Base-by-base conservation (phyloP, 1,284 basidiomycete genomes). In the Fistulinella cinereoalba region DNA sequence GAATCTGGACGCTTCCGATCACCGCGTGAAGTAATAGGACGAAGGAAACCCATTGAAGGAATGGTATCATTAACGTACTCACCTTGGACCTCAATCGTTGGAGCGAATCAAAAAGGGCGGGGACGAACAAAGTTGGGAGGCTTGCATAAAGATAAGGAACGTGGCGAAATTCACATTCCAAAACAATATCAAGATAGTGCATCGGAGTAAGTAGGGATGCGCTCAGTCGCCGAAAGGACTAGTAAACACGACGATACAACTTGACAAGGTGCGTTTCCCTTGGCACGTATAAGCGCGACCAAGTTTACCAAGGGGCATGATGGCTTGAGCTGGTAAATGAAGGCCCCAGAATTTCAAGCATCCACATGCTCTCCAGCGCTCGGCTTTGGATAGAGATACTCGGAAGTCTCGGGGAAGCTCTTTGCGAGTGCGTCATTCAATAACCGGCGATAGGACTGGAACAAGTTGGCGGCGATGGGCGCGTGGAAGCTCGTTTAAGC, bases 381-480 rank as follows among this genome's bases (percentile, higher is more conserved):
- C n/a, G 38, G 37, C 16, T 34, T 45, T 29, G 59, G 52, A 25
- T 56, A 29, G 36, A 68, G 53, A 45, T 65, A 42, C 34, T 61
- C 54, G 31, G 49, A 48, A 18, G 63, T 64, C 36, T 66, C 65
- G 6, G 64, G 64, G 42, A 68, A 68, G 50, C 37, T 65, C 37
- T 53, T 66, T 41, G 43, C 61, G 19, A 67, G 56, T 1, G 65
- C 65, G 47, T 64, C 66, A 2, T 66, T 64, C 46, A 64, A 49
- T 41, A 65, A 23, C 18, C 32, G 60, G 51, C 62, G 64, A 48
- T 64, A 68, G 31, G 64, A 68, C 65, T 68, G n/a, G 39, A 15
- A 24, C 7, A 44, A 32, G 19, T n/a, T 10, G 25, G 34, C 1
- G 39, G 37, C 42, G 32, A 50, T 47, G n/a, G 13, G 36, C 7